Conservation (phyloP, 768 basidiomycete species). For the Hysterangium stoloniferum region DNA sequence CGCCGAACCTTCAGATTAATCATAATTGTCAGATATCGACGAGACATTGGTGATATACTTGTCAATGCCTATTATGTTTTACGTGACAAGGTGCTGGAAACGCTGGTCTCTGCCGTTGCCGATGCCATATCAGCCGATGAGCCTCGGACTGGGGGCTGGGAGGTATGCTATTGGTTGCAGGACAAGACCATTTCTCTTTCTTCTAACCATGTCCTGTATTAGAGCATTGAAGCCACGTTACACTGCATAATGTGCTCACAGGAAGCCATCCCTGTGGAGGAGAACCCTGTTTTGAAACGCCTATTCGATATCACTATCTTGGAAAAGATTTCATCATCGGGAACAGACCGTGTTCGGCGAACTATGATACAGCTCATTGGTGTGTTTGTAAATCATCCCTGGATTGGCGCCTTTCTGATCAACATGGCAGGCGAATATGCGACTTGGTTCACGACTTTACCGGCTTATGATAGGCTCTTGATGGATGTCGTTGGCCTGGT, state of each 20-base stretch:
- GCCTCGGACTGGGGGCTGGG: slow-evolving; percentile 53
- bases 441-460: slow-evolving; percentile 66
- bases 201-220: slow-evolving; percentile 5
- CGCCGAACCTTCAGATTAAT: slow-evolving; percentile 79
- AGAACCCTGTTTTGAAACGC: slow-evolving; percentile 44
- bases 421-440: slow-evolving; percentile 55
- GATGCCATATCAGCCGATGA: slow-evolving; percentile 41
- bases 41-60: slow-evolving; percentile 80
- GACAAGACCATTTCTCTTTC: background rate
- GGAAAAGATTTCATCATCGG: slow-evolving; percentile 53
- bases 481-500: slow-evolving; percentile 64
- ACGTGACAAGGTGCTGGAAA: slow-evolving; percentile 73
- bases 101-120: slow-evolving; percentile 54
- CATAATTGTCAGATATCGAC: slow-evolving; percentile 73
- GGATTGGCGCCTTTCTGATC: background rate
- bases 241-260: slow-evolving; percentile 84
- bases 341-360: slow-evolving; percentile 57
- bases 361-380: slow-evolving; percentile 74
- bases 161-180: slow-evolving; percentile 47
- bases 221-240: slow-evolving; percentile 83
- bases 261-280: slow-evolving; percentile 68
- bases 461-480: slow-evolving; percentile 32
- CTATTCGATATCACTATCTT: slow-evolving; percentile 72
- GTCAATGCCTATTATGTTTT: slow-evolving; percentile 84
- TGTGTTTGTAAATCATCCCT: slow-evolving; percentile 24